Percentiles rank a stretch among this genome's conserved stretches.
Conservation (phyloP, 1,284 basidiomycete species). For the Papiliotrema nemorosa region DNA sequence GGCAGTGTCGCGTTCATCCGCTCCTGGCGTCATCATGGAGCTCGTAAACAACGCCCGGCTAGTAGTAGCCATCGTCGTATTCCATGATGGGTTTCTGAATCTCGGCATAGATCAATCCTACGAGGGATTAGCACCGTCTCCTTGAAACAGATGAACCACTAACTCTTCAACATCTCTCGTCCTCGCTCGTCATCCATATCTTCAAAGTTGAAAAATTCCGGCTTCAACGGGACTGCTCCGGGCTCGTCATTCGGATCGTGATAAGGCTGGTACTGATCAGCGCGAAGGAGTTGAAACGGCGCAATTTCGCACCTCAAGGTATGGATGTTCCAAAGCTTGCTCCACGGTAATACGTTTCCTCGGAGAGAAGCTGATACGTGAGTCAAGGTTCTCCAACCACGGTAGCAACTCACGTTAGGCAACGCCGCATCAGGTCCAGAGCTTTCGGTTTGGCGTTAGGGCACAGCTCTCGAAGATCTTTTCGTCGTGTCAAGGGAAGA, state of each 20-base stretch:
- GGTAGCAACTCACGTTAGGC: constrained; percentile 64
- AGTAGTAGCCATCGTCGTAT: constrained; percentile 6
- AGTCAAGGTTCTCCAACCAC: constrained; percentile 6
- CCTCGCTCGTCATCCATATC: constrained; percentile 51
- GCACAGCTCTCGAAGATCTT: constrained; percentile 69
- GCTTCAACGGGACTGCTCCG: constrained; percentile 69
- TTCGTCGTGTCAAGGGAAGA: constrained; percentile 83
- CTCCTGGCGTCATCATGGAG: too few species aligned
- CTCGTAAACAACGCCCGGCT: too few species aligned
- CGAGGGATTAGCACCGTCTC: not conserved
- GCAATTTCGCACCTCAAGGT: constrained; percentile 63
- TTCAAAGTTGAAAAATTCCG: constrained; percentile 88
- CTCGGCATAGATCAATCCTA: constrained; percentile 51
- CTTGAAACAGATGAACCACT: constrained; percentile 10
- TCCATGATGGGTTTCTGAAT: constrained; percentile 41
- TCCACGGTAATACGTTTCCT: constrained; percentile 83
- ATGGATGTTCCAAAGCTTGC: constrained; percentile 87
- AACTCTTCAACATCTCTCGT: constrained; percentile 53
- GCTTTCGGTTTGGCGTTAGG: constrained; percentile 80
- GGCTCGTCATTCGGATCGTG: constrained; percentile 88
- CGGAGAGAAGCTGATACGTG: constrained; percentile 66
- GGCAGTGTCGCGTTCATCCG: too few species aligned
- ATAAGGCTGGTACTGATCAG: constrained; percentile 59
- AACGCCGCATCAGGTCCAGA: constrained; percentile 83
- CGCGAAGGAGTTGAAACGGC: constrained; percentile 32